phyloP scores from a whole-genome alignment of 2,329 filamentous ascomycete species.

The Leptographium wingfieldii region DNA sequence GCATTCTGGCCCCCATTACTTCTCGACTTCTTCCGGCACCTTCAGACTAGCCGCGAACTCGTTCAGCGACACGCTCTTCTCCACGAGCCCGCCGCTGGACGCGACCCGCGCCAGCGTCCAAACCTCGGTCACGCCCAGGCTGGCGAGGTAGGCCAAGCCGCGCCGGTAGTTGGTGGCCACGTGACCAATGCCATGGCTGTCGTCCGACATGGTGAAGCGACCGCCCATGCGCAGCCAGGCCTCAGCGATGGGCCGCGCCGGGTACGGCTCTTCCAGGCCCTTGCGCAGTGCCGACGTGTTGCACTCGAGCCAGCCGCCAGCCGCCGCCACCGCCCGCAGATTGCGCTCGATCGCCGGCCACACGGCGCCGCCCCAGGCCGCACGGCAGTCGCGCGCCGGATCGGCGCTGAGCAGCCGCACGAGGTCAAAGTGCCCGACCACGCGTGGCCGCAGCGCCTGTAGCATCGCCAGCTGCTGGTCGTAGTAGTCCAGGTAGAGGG shows the following conservation, averaged over 20 bases:
- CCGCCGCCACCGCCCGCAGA: conserved; percentile 53
- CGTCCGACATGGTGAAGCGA: conserved; percentile 82
- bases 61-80: conserved; percentile 21
- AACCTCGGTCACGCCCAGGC: conserved; percentile 50
- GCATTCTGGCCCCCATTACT: too few relatives aligned
- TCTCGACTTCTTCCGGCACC: not conserved
- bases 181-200: conserved; percentile 82
- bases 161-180: conserved; percentile 72
- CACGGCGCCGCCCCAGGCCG: conserved; percentile 30
- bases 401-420: conserved; percentile 67
- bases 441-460: conserved; percentile 50
- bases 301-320: conserved; percentile 77
- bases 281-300: conserved; percentile 83
- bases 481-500: conserved; percentile 74
- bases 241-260: conserved; percentile 63
- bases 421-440: conserved; percentile 92
- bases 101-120: conserved; percentile 37
- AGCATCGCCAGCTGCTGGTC: conserved; percentile 81
- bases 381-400: conserved; percentile 46
- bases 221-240: conserved; percentile 63
- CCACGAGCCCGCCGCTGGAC: conserved; percentile 19
- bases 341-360: conserved; percentile 69
- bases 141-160: conserved; percentile 57
- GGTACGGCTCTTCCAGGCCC: conserved; percentile 84
- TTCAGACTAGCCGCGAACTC: conserved; percentile 9